These are phyloP conservation scores for Colletotrichum orchidophilum DNA, from an alignment of 2,329 filamentous ascomycete genomes.

Conservation along the genomic window DNA sequence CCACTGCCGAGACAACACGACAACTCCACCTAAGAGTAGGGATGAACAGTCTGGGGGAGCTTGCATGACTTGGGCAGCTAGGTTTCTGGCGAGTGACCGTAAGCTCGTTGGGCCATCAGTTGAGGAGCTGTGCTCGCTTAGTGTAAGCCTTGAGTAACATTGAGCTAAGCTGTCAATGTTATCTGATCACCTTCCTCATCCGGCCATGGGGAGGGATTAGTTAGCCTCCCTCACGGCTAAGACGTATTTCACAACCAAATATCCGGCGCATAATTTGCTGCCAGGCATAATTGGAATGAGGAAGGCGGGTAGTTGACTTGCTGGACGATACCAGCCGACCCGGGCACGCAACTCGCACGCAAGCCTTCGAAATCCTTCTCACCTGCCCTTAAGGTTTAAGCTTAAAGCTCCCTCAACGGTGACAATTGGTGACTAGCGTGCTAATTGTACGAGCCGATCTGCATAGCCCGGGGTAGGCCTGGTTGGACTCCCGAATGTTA, in stretches of 20 bases:
- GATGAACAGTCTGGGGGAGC: not conserved
- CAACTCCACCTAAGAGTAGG: not conserved
- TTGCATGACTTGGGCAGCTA: not conserved
- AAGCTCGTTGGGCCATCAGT: not conserved
- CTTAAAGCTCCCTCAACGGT: conserved; percentile 14
- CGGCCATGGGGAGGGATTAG: not conserved
- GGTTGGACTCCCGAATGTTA: not conserved
- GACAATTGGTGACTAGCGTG: not conserved
- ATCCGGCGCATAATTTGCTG: not conserved
- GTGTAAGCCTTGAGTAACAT: not conserved
- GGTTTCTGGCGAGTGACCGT: not conserved
- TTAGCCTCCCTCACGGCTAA: not conserved
- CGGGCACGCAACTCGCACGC: conserved; percentile 20
- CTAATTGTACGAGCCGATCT: conserved; percentile 20
- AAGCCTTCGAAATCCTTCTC: conserved; percentile 17
- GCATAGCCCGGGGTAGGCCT: not conserved
- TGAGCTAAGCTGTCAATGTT: not conserved
- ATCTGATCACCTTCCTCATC: conserved; percentile 16
- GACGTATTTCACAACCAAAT: not conserved
- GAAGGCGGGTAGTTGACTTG: not conserved
- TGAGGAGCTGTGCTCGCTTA: not conserved
- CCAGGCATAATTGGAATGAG: not conserved
- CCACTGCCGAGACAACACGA: conserved; percentile 2
- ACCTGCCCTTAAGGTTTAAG: conserved; percentile 32
- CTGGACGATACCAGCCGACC: not conserved